Evolutionary conservation across 163 green algal genomes (phyloP), one percentile per base, ranked within the genome.

Genomic region (Scenedesmus sp.): DNA sequence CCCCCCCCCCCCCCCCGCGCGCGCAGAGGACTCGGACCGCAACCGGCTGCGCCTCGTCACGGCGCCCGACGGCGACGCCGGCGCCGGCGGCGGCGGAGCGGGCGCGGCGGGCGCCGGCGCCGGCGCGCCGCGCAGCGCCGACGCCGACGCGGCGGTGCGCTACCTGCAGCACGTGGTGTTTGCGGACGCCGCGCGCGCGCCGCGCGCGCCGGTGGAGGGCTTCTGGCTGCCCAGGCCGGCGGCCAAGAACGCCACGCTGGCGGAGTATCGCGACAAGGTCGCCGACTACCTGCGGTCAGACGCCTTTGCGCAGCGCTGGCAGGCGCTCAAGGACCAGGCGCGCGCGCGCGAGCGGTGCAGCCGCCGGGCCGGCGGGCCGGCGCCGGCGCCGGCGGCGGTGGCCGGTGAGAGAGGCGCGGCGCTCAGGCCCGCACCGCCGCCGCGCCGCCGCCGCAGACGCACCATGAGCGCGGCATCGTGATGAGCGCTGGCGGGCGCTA

Each of bases 401-500:
- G n/a, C n/a, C n/a, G n/a, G n/a, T n/a, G n/a, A n/a, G n/a, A n/a
- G n/a, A n/a, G n/a, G n/a, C n/a, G n/a, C n/a, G n/a, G n/a, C n/a
- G n/a, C n/a, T n/a, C n/a, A n/a, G n/a, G n/a, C n/a, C n/a, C n/a
- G n/a, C n/a, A n/a, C n/a, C n/a, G n/a, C n/a, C n/a, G n/a, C n/a
- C n/a, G 54, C 54, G 24, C 54, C 29, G 2, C 13, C 17, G 3
- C 4, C 42, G 60, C 72, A 80, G 72, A 64, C 44, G 14, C 39
- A 24, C 14, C 24, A 80, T 57, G 72, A 80, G 47, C 72, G 60
- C 20, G 74, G 74, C 36, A 82, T 82, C 14, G 63, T 82, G 13
- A 82, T 82, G 4, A 70, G 51, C n/a, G 74, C 74, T 15, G 74
- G 74, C 18, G 74, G 74, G n/a, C 45, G 50, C 4, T 82, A 82